Conservation (phyloP, 179 eudicot genomes). For the Spinacia oleracea region DNA sequence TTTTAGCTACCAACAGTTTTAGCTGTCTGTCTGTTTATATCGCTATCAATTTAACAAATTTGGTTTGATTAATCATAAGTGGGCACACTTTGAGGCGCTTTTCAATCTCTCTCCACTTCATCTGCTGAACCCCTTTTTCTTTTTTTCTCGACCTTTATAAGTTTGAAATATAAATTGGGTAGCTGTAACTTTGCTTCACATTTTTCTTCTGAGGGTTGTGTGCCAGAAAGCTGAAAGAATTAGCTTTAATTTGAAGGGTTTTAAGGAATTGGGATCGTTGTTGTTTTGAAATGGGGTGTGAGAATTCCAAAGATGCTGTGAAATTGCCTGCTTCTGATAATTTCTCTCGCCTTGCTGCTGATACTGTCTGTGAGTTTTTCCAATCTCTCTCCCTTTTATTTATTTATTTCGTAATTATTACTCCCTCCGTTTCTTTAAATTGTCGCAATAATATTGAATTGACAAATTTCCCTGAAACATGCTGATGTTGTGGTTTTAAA, state of each 20-base stretch:
- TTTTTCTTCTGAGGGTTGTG: background rate
- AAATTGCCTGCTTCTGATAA: slow-evolving; percentile 17
- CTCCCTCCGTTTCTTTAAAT: too few species aligned
- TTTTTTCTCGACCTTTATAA: background rate
- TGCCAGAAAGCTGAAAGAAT: background rate
- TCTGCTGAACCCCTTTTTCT: background rate
- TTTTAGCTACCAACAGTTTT: background rate
- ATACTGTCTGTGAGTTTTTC: slow-evolving; percentile 23
- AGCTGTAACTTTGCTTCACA: slow-evolving; percentile 6
- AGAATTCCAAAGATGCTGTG: slow-evolving; percentile 3
- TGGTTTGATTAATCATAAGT: background rate
- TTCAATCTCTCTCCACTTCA: background rate
- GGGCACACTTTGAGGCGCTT: background rate
- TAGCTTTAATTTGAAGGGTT: background rate
- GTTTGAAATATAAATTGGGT: background rate
- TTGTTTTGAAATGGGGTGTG: slow-evolving; percentile 16
- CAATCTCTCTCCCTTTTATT: background rate
- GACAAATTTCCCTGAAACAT: too few species aligned
- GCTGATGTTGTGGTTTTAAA: background rate
- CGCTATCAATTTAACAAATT: background rate
- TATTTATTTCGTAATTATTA: background rate
- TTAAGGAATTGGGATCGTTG: background rate
- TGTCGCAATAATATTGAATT: too few species aligned
- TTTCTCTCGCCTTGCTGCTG: slow-evolving; percentile 24
- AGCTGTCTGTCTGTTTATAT: background rate